phyloP scores from a whole-genome alignment of 192 early-diverging fungal genomes.

The Umbelopsis isabellina region DNA sequence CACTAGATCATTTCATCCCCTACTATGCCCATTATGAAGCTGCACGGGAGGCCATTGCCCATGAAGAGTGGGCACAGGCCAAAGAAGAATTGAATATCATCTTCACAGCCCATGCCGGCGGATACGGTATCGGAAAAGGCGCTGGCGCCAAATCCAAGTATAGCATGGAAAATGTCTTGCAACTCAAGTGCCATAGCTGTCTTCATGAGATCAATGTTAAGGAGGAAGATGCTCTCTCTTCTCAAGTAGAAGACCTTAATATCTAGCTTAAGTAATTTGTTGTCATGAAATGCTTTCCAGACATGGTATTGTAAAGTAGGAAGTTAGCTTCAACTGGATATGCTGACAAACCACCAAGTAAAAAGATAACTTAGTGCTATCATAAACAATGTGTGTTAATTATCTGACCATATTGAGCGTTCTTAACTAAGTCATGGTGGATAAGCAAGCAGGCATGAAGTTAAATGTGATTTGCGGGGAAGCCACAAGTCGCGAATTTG shows the following conservation, averaged over 20 bases:
- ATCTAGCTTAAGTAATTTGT: background rate
- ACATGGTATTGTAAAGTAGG: too few relatives aligned
- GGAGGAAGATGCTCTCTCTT: background rate
- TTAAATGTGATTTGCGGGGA: background rate
- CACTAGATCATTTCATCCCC: slow-evolving; percentile 66
- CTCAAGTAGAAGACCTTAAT: slow-evolving; percentile 2
- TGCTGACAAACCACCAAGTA: too few relatives aligned
- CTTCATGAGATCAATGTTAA: slow-evolving; percentile 8
- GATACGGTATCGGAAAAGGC: slow-evolving; percentile 24
- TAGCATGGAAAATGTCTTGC: slow-evolving; percentile 12
- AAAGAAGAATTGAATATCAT: slow-evolving; percentile 53
- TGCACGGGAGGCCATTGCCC: slow-evolving; percentile 54
- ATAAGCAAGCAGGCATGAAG: too few relatives aligned
- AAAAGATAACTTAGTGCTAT: too few relatives aligned
- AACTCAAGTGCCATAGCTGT: slow-evolving; percentile 17
- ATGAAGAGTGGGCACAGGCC: slow-evolving; percentile 44
- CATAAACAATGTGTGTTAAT: too few relatives aligned
- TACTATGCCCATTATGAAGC: slow-evolving; percentile 64
- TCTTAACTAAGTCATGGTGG: too few relatives aligned
- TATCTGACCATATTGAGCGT: too few relatives aligned
- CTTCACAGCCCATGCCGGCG: slow-evolving; percentile 39
- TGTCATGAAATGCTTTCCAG: background rate
- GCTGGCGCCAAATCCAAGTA: slow-evolving; percentile 21
- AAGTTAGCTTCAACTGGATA: too few relatives aligned
- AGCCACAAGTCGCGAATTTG: background rate